Percentiles rank a stretch among this genome's conserved stretches.
These are phyloP conservation scores for Dactylellina haptotyla DNA, from an alignment of 2,329 filamentous ascomycete genomes.

Conservation along the genomic window DNA sequence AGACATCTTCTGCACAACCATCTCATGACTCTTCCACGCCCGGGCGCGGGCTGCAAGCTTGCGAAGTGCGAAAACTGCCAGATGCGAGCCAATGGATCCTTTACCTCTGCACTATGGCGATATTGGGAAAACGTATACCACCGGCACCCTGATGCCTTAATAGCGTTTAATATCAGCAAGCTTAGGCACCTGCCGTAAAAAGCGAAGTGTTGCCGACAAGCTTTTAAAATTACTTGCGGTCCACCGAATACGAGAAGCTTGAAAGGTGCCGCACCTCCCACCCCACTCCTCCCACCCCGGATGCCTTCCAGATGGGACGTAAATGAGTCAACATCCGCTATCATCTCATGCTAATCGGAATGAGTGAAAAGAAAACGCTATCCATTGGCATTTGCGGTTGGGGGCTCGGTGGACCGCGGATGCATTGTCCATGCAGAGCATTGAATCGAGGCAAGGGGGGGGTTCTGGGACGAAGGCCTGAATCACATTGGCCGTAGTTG, in stretches of 20 bases:
- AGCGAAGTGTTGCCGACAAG: conserved; percentile 8
- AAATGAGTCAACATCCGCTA: too few species aligned
- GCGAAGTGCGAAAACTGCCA: conserved; percentile 1
- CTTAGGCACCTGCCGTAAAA: conserved; percentile 3
- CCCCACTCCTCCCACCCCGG: too few species aligned
- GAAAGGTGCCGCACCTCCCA: background rate
- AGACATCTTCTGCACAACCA: background rate
- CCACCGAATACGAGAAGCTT: conserved; percentile 13
- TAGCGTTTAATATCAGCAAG: background rate
- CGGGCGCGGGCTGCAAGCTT: background rate
- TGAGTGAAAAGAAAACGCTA: background rate
- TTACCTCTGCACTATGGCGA: background rate
- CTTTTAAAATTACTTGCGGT: conserved; percentile 1
- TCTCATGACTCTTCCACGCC: background rate
- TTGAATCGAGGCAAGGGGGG: background rate
- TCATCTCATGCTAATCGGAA: too few species aligned
- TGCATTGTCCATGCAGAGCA: background rate
- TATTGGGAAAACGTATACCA: background rate
- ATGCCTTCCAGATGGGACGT: too few species aligned
- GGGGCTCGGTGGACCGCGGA: background rate
- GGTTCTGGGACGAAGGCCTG: too few species aligned
- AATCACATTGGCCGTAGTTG: too few species aligned
- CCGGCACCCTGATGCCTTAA: background rate
- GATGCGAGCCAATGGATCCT: conserved; percentile 1
- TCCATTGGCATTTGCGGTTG: too few species aligned